Base-by-base conservation (phyloP, 2,329 filamentous ascomycete species). In the Fusarium poae region DNA sequence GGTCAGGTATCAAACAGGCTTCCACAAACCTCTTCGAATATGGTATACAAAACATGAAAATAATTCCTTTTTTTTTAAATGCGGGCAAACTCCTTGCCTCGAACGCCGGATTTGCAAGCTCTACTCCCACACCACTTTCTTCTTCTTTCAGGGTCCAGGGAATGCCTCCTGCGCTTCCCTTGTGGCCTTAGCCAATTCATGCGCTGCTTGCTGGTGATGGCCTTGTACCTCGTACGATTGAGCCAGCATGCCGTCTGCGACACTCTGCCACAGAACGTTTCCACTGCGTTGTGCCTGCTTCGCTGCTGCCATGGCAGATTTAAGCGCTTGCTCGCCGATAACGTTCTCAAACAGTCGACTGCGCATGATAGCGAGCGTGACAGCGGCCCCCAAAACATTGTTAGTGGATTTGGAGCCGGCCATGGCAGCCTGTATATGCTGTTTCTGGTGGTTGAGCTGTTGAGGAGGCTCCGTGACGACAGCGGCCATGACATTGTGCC, bases 321-420 rank as follows among this genome's bases (percentile, higher is more conserved):
- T 94, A 62, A 92, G 84, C 0, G 91, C 91, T 77, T 94, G 92
- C 61, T 92, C 91, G 50, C 93, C 93, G 6, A 97, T 88, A 16
- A 94, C 91, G 62, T 91, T 91, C 45, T 91, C 90, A 78, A 94
- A 97, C 74, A 97, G 91, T 52, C 89, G 88, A 74, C 87, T 89
- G 53, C 92, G 91, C 91, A 97, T 97, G 68, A 96, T 90, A 71
- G 90, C 94, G 62, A 97, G 87, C 8, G 91, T 90, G 68, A 97
- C 91, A 48, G 90, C 90, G n/a, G 94, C 86, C 55, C 94, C 91
- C 68, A 97, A 92, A 30, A 88, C 88, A 76, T 97, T 97, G 56
- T 85, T 84, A 11, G 91, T 89, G 10, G 83, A 82, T 68, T 91
- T 90, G 15, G 92, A 90, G 4, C 89, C 88, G 39, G 86, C 85